A percentile compares a stretch with the other conserved stretches of the same genome.
phyloP scores from a whole-genome alignment of 1,284 basidiomycete genomes.

The Neolentinus lepideus region DNA sequence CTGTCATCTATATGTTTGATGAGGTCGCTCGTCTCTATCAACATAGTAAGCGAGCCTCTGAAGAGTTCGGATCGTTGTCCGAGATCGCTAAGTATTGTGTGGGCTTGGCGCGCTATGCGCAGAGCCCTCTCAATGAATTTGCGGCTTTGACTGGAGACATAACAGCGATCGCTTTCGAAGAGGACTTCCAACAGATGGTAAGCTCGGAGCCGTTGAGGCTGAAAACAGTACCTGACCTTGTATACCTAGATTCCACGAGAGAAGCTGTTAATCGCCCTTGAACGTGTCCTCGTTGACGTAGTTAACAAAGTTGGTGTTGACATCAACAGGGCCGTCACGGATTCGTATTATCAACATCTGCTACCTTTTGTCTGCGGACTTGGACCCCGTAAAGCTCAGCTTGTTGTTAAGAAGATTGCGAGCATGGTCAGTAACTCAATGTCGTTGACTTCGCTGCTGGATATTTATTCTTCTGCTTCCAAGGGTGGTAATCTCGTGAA shows the following conservation, averaged over 20 bases:
- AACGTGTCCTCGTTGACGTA: slow-evolving; percentile 84
- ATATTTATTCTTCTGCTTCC: slow-evolving; percentile 2
- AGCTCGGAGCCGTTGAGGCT: slow-evolving; percentile 18
- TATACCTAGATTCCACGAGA: slow-evolving; percentile 22
- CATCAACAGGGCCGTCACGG: slow-evolving; percentile 86
- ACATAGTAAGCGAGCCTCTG: slow-evolving; percentile 79
- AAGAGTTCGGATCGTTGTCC: slow-evolving; percentile 82
- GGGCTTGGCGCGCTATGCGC: slow-evolving; percentile 88
- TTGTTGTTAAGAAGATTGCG: slow-evolving; percentile 77
- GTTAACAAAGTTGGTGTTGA: slow-evolving; percentile 94
- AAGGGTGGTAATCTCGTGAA: slow-evolving; percentile 83
- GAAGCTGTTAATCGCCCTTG: slow-evolving; percentile 77
- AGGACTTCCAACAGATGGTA: slow-evolving; percentile 85
- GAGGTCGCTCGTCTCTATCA: slow-evolving; percentile 94
- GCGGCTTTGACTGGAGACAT: slow-evolving; percentile 83
- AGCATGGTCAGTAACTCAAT: slow-evolving; percentile 44
- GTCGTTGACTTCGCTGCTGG: slow-evolving; percentile 9
- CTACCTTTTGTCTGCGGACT: slow-evolving; percentile 91
- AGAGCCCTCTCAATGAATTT: slow-evolving; percentile 93
- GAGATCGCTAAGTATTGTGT: slow-evolving; percentile 90
- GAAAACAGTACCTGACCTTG: slow-evolving; percentile 1
- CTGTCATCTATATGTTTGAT: slow-evolving; percentile 83
- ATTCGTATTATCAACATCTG: slow-evolving; percentile 83
- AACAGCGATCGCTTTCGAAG: slow-evolving; percentile 73
- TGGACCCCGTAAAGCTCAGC: slow-evolving; percentile 91